phyloP scores from a whole-genome alignment of 148 eudicot genomes.

The Persicaria tinctoria region DNA sequence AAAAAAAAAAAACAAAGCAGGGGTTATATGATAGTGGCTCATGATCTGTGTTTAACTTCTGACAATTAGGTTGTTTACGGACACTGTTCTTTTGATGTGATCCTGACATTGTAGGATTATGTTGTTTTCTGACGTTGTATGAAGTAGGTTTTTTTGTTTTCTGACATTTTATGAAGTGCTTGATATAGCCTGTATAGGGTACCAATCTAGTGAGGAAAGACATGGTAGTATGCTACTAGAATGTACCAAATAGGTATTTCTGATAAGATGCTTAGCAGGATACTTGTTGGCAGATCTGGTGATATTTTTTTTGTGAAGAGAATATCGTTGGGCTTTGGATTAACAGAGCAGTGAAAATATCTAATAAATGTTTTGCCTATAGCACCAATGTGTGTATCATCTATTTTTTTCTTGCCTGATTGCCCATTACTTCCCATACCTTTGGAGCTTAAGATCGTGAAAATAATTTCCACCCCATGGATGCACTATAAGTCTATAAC shows the following conservation, averaged over 20 bases:
- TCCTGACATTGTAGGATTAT: no score
- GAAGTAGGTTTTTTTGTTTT: background rate
- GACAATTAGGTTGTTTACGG: background rate
- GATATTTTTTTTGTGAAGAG: no score
- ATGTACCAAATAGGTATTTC: background rate
- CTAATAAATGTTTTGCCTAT: background rate
- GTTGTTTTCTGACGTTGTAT: no score
- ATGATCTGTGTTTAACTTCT: background rate
- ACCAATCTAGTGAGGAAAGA: background rate
- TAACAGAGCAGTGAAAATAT: no score
- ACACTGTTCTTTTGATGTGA: no score
- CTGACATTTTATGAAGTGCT: background rate
- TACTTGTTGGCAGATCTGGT: no score
- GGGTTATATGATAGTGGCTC: background rate
- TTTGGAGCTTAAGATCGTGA: background rate
- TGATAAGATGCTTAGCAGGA: background rate
- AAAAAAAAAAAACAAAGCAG: background rate
- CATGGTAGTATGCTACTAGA: background rate
- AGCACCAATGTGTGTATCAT: background rate
- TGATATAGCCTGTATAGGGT: background rate
- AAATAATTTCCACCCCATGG: background rate
- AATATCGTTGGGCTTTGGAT: no score
- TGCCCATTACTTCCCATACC: background rate
- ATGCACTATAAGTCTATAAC: background rate
- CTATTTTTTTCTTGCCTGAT: background rate